A percentile compares a stretch with the other conserved stretches of the same genome.
Conservation (phyloP, 78 protist genomes). For the Dictyostelium citrinum region DNA sequence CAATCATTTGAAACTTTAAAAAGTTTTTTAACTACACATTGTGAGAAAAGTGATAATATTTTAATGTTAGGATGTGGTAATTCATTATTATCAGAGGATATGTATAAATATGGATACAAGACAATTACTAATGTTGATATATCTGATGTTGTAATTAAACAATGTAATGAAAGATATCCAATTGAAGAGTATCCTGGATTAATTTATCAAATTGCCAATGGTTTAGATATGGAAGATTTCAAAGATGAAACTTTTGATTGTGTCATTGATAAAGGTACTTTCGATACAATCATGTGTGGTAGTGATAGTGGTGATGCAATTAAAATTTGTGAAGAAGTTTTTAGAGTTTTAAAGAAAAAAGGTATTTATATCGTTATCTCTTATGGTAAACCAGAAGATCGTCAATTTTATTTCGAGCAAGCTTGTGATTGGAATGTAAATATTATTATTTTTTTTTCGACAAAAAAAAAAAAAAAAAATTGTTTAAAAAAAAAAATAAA, state of each 20-base stretch:
- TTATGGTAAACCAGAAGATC: constrained; percentile 49
- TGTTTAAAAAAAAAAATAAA: not conserved
- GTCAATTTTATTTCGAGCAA: constrained; percentile 2
- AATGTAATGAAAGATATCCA: not conserved
- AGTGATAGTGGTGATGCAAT: constrained; percentile 29
- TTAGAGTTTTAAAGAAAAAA: constrained; percentile 9
- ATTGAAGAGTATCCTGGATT: not conserved
- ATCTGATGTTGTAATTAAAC: constrained; percentile 35
- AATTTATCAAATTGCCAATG: not conserved
- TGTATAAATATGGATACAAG: constrained; percentile 35
- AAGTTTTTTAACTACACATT: not conserved
- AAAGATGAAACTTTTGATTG: constrained; percentile 6
- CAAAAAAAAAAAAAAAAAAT: not conserved
- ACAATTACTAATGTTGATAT: constrained; percentile 29
- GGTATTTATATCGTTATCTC: constrained; percentile 34
- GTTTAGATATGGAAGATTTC: constrained; percentile 3
- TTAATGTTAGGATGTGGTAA: constrained; percentile 73
- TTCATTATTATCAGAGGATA: constrained; percentile 30
- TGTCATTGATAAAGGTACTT: constrained; percentile 66
- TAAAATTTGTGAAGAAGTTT: constrained; percentile 43
- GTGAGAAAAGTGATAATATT: not conserved
- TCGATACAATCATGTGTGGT: constrained; percentile 72
- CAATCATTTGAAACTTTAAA: constrained; percentile 18
- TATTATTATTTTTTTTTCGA: not conserved
- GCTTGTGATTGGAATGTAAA: constrained; percentile 21